Percentiles rank a stretch among this genome's conserved stretches.
Evolutionary conservation across 257 asterid species (phyloP).

Genomic region (Nicotiana tabacum): DNA sequence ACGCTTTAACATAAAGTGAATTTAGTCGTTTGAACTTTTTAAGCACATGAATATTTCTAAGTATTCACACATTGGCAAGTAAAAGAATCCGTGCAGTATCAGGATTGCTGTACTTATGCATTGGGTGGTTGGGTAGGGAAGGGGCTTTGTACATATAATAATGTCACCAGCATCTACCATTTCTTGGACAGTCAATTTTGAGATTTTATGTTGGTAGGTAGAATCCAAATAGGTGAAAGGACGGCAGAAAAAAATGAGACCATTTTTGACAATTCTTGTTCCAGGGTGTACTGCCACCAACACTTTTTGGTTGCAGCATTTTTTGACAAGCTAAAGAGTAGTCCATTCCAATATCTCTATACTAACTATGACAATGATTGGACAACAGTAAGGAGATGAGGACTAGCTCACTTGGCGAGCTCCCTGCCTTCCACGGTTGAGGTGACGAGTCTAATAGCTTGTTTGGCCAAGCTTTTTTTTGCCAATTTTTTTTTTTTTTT

Average conservation of each 20-base stretch:
- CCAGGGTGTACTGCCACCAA: too few relatives aligned
- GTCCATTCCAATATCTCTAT: not conserved
- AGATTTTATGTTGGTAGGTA: not conserved
- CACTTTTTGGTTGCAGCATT: not conserved
- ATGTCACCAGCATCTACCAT: too few relatives aligned
- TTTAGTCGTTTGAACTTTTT: not conserved
- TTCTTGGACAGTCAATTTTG: not conserved
- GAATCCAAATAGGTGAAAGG: not conserved
- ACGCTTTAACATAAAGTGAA: not conserved
- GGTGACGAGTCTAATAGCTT: too few relatives aligned
- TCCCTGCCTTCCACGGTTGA: too few relatives aligned
- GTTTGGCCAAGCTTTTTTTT: too few relatives aligned
- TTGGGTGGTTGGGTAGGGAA: too few relatives aligned
- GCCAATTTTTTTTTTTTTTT: too few relatives aligned
- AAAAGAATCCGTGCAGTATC: not conserved
- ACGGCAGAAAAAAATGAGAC: not conserved
- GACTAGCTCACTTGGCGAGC: too few relatives aligned
- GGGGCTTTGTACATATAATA: too few relatives aligned
- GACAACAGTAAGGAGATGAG: too few relatives aligned
- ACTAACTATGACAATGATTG: not conserved
- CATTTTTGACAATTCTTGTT: not conserved
- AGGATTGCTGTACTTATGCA: not conserved
- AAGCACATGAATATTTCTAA: not conserved
- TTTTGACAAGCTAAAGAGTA: not conserved
- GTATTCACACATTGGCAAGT: constrained; percentile 4